Conservation (phyloP, 768 basidiomycete genomes). For the Lepiota brunneoincarnata region DNA sequence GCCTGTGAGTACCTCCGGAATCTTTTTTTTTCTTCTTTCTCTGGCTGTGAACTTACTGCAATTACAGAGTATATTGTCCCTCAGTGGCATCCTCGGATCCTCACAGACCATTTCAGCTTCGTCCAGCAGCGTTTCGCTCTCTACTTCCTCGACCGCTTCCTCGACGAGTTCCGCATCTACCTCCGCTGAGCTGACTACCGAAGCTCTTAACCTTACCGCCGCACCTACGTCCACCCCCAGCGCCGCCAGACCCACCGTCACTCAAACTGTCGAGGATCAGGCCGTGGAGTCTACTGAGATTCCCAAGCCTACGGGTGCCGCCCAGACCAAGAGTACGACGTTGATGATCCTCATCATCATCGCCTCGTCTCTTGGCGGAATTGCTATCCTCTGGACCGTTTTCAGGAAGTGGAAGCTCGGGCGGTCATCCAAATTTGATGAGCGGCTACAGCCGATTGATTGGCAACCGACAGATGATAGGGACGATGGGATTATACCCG, state of each 20-base stretch:
- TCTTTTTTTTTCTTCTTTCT: not conserved
- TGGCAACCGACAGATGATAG: conserved; percentile 69
- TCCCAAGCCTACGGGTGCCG: conserved; percentile 24
- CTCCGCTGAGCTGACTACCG: conserved; percentile 10
- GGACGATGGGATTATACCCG: conserved; percentile 44
- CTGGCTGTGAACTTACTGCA: not conserved
- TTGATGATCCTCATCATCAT: conserved; percentile 68
- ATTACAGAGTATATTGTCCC: not conserved
- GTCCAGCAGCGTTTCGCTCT: conserved; percentile 4
- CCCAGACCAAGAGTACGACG: conserved; percentile 35
- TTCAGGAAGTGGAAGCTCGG: conserved; percentile 93
- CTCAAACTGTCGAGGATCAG: conserved; percentile 28
- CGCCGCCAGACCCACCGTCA: conserved; percentile 15
- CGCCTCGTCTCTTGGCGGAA: conserved; percentile 63
- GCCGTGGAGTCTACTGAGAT: conserved; percentile 25
- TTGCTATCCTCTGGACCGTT: conserved; percentile 80
- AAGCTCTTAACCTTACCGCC: conserved; percentile 15
- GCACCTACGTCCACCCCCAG: conserved; percentile 18
- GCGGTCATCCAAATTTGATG: conserved; percentile 76
- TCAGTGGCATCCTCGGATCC: not conserved
- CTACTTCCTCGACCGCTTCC: conserved; percentile 10
- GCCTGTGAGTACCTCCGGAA: not conserved
- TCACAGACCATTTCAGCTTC: conserved; percentile 16
- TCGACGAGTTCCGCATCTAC: conserved; percentile 13
- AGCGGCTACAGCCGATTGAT: conserved; percentile 84